Evolutionary conservation across 2,329 filamentous ascomycete genomes (phyloP).

Genomic region (Apiospora marii): DNA sequence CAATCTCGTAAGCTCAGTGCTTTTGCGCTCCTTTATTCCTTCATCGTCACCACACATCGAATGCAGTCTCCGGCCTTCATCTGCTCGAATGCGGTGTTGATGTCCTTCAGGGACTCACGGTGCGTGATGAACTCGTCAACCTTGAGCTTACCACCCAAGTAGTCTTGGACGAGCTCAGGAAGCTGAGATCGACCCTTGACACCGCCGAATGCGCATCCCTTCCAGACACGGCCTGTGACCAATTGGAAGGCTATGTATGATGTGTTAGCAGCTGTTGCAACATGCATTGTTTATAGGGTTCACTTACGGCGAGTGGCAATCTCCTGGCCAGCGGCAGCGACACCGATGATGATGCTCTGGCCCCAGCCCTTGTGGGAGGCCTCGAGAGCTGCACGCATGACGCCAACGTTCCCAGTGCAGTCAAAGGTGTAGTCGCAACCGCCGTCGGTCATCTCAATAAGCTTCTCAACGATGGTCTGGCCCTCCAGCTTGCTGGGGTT

Average conservation of each 20-base stretch:
- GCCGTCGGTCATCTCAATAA: slow-evolving; percentile 97
- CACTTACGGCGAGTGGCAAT: slow-evolving; percentile 89
- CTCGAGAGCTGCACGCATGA: slow-evolving; percentile 92
- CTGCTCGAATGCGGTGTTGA: slow-evolving; percentile 88
- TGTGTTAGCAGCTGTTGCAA: neutral
- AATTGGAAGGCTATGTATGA: slow-evolving; percentile 84
- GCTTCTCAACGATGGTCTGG: slow-evolving; percentile 87
- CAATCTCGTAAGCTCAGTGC: slow-evolving; percentile 7
- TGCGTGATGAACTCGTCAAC: slow-evolving; percentile 99
- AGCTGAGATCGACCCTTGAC: slow-evolving; percentile 98
- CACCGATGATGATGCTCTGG: slow-evolving; percentile 96
- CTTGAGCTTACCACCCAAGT: slow-evolving; percentile 89
- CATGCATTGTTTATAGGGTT: neutral
- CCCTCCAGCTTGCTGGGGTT: slow-evolving; percentile 83
- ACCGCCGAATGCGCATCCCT: slow-evolving; percentile 95
- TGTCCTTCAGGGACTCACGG: slow-evolving; percentile 80
- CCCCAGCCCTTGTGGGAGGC: slow-evolving; percentile 99
- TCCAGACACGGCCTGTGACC: slow-evolving; percentile 97
- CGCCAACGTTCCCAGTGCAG: slow-evolving; percentile 95
- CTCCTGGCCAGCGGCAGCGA: slow-evolving; percentile 95
- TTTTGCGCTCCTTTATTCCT: slow-evolving; percentile 21
- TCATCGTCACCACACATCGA: slow-evolving; percentile 84
- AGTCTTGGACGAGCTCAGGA: slow-evolving; percentile 85
- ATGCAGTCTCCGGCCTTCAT: slow-evolving; percentile 99
- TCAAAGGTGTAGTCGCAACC: slow-evolving; percentile 99